Percentiles rank a stretch among this genome's conserved stretches.
Evolutionary conservation across 2,329 filamentous ascomycete genomes (phyloP).

Genomic region (Fusarium sp.): DNA sequence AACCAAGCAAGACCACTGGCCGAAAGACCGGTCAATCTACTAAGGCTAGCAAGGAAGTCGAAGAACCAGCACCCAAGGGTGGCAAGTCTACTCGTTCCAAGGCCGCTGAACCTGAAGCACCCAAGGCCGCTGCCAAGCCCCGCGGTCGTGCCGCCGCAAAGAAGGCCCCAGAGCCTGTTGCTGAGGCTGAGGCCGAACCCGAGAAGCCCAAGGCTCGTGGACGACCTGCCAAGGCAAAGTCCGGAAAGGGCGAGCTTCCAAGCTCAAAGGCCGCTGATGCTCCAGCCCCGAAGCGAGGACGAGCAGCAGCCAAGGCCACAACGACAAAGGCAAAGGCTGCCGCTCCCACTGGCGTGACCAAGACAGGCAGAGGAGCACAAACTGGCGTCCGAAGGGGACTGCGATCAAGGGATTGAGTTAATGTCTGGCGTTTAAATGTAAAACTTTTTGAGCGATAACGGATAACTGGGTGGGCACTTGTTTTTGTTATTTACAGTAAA

Average conservation of each 20-base stretch:
- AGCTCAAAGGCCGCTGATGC: slow-evolving; percentile 20
- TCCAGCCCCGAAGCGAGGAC: slow-evolving; percentile 23
- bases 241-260: slow-evolving; percentile 41
- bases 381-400: slow-evolving; percentile 33
- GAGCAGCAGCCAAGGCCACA: slow-evolving; percentile 12
- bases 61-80: slow-evolving; percentile 17
- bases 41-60: slow-evolving; percentile 19
- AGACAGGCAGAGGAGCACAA: slow-evolving; percentile 30
- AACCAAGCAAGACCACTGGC: slow-evolving; percentile 1
- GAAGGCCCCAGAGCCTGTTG: background rate
- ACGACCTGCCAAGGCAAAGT: slow-evolving; percentile 32
- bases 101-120: background rate
- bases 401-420: slow-evolving; percentile 28
- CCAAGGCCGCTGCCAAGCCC: slow-evolving; percentile 8
- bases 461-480: background rate
- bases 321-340: slow-evolving; percentile 15
- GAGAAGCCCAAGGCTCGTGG: slow-evolving; percentile 34
- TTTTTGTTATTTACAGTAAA: slow-evolving; percentile 1
- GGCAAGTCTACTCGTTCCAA: slow-evolving; percentile 26
- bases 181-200: background rate
- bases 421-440: background rate
- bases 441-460: background rate
- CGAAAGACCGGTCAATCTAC: slow-evolving; percentile 17
- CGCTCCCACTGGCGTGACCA: slow-evolving; percentile 32
- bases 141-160: slow-evolving; percentile 29